A percentile compares a stretch with the other conserved stretches of the same genome.
Evolutionary conservation across 805 yeast species (phyloP).

Genomic region (Candida adriatica): DNA sequence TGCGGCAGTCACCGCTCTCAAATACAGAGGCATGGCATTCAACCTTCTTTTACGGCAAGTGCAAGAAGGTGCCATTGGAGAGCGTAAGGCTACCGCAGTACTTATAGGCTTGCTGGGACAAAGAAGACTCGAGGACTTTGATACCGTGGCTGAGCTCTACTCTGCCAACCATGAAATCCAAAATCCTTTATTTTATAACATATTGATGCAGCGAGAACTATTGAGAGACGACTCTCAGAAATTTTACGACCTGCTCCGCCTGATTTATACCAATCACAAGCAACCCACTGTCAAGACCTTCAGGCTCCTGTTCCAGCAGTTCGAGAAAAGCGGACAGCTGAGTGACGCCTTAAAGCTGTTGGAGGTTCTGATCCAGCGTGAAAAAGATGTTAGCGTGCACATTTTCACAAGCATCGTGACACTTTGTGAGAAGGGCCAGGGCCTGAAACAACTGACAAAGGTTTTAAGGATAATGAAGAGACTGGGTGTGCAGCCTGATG

Average conservation of each 20-base stretch:
- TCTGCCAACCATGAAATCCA: neutral
- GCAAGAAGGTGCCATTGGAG: conserved; percentile 1
- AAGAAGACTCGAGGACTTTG: conserved; percentile 5
- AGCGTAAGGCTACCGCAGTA: conserved; percentile 1
- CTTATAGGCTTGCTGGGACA: conserved; percentile 1
- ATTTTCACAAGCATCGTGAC: conserved; percentile 9
- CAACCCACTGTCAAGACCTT: conserved; percentile 14
- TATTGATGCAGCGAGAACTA: conserved; percentile 9
- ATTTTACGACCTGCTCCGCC: conserved; percentile 5
- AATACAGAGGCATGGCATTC: conserved; percentile 4
- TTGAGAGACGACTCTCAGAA: neutral
- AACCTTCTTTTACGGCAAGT: conserved; percentile 1
- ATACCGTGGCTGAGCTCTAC: conserved; percentile 3
- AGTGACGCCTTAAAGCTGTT: conserved; percentile 13
- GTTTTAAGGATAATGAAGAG: conserved; percentile 11
- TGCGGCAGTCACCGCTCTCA: conserved; percentile 5
- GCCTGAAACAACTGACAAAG: conserved; percentile 5
- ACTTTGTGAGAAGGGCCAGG: conserved; percentile 12
- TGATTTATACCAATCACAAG: conserved; percentile 3
- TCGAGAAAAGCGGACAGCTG: conserved; percentile 17
- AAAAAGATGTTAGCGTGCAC: conserved; percentile 1
- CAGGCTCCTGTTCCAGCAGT: conserved; percentile 12
- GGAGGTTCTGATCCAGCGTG: conserved; percentile 10
- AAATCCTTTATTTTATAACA: conserved; percentile 2
- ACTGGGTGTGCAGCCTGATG: conserved; percentile 9